A percentile compares a stretch with the other conserved stretches of the same genome.
phyloP scores from a whole-genome alignment of 306 rosid species.

The Albizia julibrissin region DNA sequence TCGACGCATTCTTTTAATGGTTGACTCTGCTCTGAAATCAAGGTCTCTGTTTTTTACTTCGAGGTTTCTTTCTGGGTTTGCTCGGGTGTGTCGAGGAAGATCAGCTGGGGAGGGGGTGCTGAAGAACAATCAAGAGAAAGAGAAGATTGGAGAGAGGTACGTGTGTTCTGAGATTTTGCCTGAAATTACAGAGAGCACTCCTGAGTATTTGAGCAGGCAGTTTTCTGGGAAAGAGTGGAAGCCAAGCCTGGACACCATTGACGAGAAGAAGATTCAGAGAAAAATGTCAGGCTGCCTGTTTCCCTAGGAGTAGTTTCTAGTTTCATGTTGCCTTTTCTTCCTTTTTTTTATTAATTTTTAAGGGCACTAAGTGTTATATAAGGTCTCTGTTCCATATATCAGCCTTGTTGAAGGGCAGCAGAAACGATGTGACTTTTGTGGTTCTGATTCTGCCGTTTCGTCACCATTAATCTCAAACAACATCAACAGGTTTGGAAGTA shows the following conservation, averaged over 20 bases:
- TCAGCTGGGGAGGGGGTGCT: conserved; percentile 17
- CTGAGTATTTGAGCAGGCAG: conserved; percentile 72
- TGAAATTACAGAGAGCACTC: conserved; percentile 50
- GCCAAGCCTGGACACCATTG: conserved; percentile 82
- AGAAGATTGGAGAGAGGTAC: conserved; percentile 24
- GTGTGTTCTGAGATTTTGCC: conserved; percentile 44
- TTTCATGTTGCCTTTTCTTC: neutral
- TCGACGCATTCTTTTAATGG: conserved; percentile 40
- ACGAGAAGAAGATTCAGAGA: conserved; percentile 65
- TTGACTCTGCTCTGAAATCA: conserved; percentile 45
- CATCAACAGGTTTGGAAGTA: neutral
- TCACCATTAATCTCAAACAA: neutral
- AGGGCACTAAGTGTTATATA: neutral
- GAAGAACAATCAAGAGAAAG: conserved; percentile 30
- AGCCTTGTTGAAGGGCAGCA: neutral
- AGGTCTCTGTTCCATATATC: neutral
- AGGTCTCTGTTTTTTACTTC: conserved; percentile 38
- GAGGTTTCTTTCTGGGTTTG: conserved; percentile 59
- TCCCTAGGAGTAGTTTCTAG: conserved; percentile 5
- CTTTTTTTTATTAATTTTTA: too few species aligned
- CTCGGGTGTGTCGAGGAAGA: conserved; percentile 39
- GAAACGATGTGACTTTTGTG: neutral
- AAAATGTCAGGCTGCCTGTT: conserved; percentile 54
- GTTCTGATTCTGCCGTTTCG: neutral
- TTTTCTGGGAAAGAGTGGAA: conserved; percentile 86